These are phyloP conservation scores for Barnettozyma vustinii DNA, from an alignment of 805 yeast genomes.

Conservation along the genomic window DNA sequence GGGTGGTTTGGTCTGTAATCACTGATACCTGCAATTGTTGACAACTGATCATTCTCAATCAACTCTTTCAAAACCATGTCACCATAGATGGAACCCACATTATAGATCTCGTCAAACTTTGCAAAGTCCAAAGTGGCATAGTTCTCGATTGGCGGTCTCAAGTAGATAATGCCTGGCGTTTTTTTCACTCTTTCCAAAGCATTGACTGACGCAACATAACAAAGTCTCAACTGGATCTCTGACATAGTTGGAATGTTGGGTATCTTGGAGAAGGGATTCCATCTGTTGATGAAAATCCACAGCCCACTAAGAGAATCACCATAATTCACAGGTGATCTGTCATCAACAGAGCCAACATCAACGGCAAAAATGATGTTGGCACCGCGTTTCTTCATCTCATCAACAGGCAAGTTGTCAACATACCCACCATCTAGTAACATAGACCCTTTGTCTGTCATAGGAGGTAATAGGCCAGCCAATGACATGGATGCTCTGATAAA, in stretches of 20 bases:
- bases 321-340: slow-evolving; percentile 79
- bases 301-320: slow-evolving; percentile 91
- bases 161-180: slow-evolving; percentile 78
- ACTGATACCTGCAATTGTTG: slow-evolving; percentile 53
- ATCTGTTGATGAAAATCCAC: slow-evolving; percentile 82
- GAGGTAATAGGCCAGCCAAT: slow-evolving; percentile 88
- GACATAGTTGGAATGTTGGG: slow-evolving; percentile 93
- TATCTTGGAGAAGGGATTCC: slow-evolving; percentile 84
- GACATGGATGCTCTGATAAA: slow-evolving; percentile 96
- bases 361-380: slow-evolving; percentile 69
- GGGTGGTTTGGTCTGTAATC: slow-evolving; percentile 28
- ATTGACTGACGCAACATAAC: slow-evolving; percentile 92
- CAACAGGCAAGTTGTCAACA: slow-evolving; percentile 87
- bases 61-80: slow-evolving; percentile 48
- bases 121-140: slow-evolving; percentile 91
- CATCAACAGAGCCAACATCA: slow-evolving; percentile 89
- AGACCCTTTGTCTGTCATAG: slow-evolving; percentile 80
- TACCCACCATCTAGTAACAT: slow-evolving; percentile 97
- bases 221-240: slow-evolving; percentile 87
- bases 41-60: slow-evolving; percentile 48
- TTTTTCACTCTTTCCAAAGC: slow-evolving; percentile 84
- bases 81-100: slow-evolving; percentile 76
- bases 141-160: slow-evolving; percentile 90
- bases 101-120: slow-evolving; percentile 83
- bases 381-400: slow-evolving; percentile 86